These are phyloP conservation scores for Parathielavia appendiculata DNA, from an alignment of 495 filamentous ascomycete genomes.

Conservation along the genomic window DNA sequence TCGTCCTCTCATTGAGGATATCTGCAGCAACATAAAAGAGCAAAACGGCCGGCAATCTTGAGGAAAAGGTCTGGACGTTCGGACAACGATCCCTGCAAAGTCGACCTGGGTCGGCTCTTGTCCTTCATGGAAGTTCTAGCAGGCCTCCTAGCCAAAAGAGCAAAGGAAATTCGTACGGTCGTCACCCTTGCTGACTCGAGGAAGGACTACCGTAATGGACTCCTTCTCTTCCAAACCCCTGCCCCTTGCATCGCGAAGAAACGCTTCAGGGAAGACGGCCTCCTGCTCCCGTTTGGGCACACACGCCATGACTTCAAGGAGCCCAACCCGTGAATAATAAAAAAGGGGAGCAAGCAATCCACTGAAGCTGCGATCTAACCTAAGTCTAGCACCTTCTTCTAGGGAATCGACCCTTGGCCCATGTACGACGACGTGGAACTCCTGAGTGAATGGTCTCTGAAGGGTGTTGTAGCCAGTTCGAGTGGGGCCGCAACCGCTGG, in stretches of 20 bases:
- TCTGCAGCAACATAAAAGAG: constrained; percentile 16
- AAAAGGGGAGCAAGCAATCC: not conserved
- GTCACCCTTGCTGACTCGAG: not conserved
- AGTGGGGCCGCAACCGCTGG: not conserved
- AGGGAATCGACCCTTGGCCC: not conserved
- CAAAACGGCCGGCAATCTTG: not conserved
- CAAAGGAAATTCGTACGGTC: not conserved
- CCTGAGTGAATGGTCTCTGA: not conserved
- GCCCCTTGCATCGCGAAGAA: constrained; percentile 22
- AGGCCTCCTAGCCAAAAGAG: not conserved
- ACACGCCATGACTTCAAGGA: constrained; percentile 19
- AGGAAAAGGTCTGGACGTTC: constrained; percentile 26
- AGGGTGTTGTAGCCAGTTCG: not conserved
- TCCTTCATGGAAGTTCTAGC: not conserved
- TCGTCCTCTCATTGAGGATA: constrained; percentile 18
- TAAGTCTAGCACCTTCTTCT: not conserved
- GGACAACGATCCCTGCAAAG: constrained; percentile 12
- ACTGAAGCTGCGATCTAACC: no score
- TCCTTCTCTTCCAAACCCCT: not conserved
- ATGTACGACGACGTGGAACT: not conserved
- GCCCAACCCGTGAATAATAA: not conserved
- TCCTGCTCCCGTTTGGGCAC: constrained; percentile 35
- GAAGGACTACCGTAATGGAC: not conserved
- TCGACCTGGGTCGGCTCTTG: not conserved
- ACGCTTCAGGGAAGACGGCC: constrained; percentile 32